These are phyloP conservation scores for Blastosporella zonata DNA, from an alignment of 1,284 basidiomycete species.

Conservation along the genomic window DNA sequence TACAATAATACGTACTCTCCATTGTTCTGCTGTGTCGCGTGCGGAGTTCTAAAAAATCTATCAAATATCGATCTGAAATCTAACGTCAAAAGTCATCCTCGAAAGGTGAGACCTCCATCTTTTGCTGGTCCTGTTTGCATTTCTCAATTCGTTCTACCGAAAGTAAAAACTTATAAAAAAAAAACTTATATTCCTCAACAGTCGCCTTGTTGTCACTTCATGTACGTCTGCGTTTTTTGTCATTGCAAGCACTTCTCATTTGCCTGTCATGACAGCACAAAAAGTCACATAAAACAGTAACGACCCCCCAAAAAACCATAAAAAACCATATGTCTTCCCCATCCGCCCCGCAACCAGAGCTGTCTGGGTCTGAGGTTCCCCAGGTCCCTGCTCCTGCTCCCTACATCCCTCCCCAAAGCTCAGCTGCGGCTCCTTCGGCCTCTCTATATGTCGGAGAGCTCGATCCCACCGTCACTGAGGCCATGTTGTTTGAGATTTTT, in stretches of 20 bases:
- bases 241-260: conserved; percentile 15
- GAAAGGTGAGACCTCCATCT: conserved; percentile 34
- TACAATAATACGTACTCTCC: not conserved
- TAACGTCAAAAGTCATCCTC: conserved; percentile 34
- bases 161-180: conserved; percentile 59
- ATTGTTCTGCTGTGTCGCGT: not conserved
- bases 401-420: conserved; percentile 54
- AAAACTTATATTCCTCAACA: conserved; percentile 55
- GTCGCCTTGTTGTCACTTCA: conserved; percentile 70
- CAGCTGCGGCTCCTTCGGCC: conserved; percentile 72
- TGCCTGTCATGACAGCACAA: conserved; percentile 40
- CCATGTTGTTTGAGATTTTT: conserved; percentile 99
- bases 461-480: conserved; percentile 96
- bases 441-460: conserved; percentile 99
- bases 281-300: conserved; percentile 39
- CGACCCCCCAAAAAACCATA: conserved; percentile 50
- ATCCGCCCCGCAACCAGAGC: conserved; percentile 39
- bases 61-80: conserved; percentile 28
- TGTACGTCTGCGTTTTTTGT: conserved; percentile 43
- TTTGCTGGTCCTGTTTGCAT: conserved; percentile 16
- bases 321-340: conserved; percentile 64
- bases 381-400: conserved; percentile 50
- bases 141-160: conserved; percentile 28
- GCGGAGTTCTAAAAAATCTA: conserved; percentile 40
- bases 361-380: conserved; percentile 27